Evolutionary conservation across 1,284 basidiomycete species (phyloP), one percentile per base, ranked within the genome.

Genomic region (Phaffia rhodozyma): DNA sequence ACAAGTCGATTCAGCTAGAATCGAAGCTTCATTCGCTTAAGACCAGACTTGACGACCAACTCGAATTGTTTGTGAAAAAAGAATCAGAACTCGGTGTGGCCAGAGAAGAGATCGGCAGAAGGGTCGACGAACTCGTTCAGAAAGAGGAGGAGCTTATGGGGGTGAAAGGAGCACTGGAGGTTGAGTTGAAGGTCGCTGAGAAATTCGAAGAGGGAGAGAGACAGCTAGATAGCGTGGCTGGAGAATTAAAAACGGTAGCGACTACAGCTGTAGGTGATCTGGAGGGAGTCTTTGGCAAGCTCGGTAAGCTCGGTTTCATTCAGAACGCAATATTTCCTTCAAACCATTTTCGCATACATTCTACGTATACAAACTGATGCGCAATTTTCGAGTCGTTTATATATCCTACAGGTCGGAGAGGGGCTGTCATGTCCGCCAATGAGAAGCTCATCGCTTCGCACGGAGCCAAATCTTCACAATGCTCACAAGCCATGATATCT

Each of bases 31-130:
- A 83, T 61, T 83, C 80, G 34, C 83, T 89, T n/a, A 81, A 86
- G 63, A 88, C 91, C 67, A 91, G 96, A 75, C 93, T 91, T 69
- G 90, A 94, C 72, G 85, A 91, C 72, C 86, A 87, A 69, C 87
- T 91, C 65, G 82, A 80, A 0, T 70, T 91, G 60, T 78, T 96
- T 59, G 83, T 85, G 73, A 84, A 82, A 70, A 81, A 83, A 25
- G 85, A 90, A 50, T 81, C 82, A 20, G 91, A 94, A 71, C 76
- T 93, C 61, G 83, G 81, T 66, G 76, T 81, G 62, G 73, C 73
- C 4, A 82, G 82, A 72, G 79, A 81, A 61, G 79, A 78, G 70
- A 74, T 91, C 67, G 77, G 80, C 63, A 76, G 79, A 61, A 81
- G 83, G 11, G 78, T 84, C 66, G 77, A 78, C 2, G 78, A 79